These are phyloP conservation scores for Mucor indicus DNA, from an alignment of 371 early-diverging fungal species.

Conservation along the genomic window DNA sequence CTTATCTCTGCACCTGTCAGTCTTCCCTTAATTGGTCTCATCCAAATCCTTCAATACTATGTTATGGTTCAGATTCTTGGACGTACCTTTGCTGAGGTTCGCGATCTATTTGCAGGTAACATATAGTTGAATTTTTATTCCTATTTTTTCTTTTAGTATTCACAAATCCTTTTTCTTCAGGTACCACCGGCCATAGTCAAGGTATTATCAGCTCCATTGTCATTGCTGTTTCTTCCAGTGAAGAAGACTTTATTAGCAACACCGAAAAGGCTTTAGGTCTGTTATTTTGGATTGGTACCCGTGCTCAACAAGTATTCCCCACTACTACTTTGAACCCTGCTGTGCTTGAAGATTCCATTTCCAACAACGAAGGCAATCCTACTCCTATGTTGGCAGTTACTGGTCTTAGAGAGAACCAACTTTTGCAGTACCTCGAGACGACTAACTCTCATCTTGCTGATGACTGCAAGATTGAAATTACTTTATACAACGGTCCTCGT, in stretches of 20 bases:
- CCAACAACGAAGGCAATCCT: slow-evolving; percentile 79
- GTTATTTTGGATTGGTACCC: slow-evolving; percentile 79
- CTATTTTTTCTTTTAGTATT: too few species aligned
- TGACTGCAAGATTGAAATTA: slow-evolving; percentile 78
- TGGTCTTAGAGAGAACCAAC: slow-evolving; percentile 73
- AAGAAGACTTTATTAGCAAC: slow-evolving; percentile 66
- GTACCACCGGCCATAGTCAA: slow-evolving; percentile 84
- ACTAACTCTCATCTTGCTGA: slow-evolving; percentile 84
- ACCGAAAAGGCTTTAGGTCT: slow-evolving; percentile 76
- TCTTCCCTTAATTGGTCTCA: slow-evolving; percentile 85
- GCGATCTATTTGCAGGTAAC: slow-evolving; percentile 39
- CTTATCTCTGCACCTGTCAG: slow-evolving; percentile 79
- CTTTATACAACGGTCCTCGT: slow-evolving; percentile 87
- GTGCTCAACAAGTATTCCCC: slow-evolving; percentile 74
- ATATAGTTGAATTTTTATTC: too few species aligned
- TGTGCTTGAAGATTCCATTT: slow-evolving; percentile 74
- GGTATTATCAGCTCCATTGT: slow-evolving; percentile 85
- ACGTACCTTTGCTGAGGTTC: slow-evolving; percentile 28
- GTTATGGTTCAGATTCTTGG: slow-evolving; percentile 57
- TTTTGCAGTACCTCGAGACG: slow-evolving; percentile 77
- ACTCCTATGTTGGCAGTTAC: slow-evolving; percentile 83
- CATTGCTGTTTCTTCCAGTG: slow-evolving; percentile 69
- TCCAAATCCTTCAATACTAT: slow-evolving; percentile 77
- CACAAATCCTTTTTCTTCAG: too few species aligned
- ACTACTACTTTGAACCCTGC: slow-evolving; percentile 72